Evolutionary conservation across 1,139 yeast species (phyloP), one percentile per base, ranked within the genome.

Genomic region (Geotrichum phurueaensis): DNA sequence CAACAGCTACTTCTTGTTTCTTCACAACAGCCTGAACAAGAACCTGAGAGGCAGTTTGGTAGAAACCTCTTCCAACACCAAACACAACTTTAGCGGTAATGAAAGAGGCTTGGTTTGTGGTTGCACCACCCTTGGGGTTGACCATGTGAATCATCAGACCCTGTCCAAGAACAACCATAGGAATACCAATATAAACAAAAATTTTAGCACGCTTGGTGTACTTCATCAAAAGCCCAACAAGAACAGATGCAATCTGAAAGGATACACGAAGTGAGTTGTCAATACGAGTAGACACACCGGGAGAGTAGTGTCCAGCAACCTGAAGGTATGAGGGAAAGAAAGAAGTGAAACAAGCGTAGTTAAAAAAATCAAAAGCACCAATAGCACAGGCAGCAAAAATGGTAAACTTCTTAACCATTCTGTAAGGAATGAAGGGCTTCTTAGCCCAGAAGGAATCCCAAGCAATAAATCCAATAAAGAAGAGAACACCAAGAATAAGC

Each of bases 61-160:
- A 60, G 43, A 66, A 54, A 13, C 69, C 69, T 1, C 66, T 65
- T 20, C 69, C 69, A 52, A 66, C 50, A 43, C 69, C 69, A 47
- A 62, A 64, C n/a, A 67, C 51, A 12, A 60, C 63, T 51, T 66
- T 63, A 18, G 67, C 65, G 31, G 56, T 53, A 23, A 65, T 60
- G 49, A 65, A 58, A 51, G 65, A 61, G 9, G 61, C 62, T 20
- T 60, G 54, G 36, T 51, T 54, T n/a, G 55, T 53, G 9, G 13
- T 31, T 6, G n/a, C 50, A 6, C 29, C 36, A 18, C 53, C 52
- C 29, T 51, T 33, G n/a, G 39, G 45, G 51, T 60, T 58, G 52
- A 56, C 58, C 25, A 60, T 33, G 51, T 60, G 55, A 13, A 60
- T 60, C 57, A 54, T 60, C 20, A 60, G 59, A n/a, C 63, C 63